Conservation (phyloP, 805 yeast genomes). For the Yarrowia sp. region DNA sequence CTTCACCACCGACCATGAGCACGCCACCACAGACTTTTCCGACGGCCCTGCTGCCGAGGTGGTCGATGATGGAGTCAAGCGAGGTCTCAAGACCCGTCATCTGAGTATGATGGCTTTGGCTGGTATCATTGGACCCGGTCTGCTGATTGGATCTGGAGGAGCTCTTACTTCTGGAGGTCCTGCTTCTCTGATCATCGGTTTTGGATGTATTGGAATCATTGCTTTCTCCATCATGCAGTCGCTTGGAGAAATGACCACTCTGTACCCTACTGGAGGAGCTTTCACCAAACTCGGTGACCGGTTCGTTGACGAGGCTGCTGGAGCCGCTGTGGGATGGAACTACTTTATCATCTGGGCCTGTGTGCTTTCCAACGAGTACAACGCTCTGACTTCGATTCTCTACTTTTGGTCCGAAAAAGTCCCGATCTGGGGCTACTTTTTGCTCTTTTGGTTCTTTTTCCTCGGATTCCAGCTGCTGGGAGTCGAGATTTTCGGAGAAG, state of each 20-base stretch:
- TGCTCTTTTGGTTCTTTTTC: slow-evolving; percentile 54
- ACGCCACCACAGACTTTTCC: slow-evolving; percentile 12
- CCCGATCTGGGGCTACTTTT: slow-evolving; percentile 50
- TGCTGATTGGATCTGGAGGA: slow-evolving; percentile 61
- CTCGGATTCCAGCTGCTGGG: slow-evolving; percentile 50
- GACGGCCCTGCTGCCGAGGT: slow-evolving; percentile 21
- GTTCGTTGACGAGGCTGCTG: slow-evolving; percentile 49
- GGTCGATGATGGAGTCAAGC: slow-evolving; percentile 39
- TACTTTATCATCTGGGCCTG: slow-evolving; percentile 52
- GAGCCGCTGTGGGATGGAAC: slow-evolving; percentile 49
- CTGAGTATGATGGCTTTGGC: slow-evolving; percentile 80
- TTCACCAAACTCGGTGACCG: slow-evolving; percentile 49
- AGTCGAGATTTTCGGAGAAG: slow-evolving; percentile 58
- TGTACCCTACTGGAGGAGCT: slow-evolving; percentile 54
- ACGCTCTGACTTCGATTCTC: slow-evolving; percentile 47
- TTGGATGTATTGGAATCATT: slow-evolving; percentile 49
- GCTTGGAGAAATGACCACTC: slow-evolving; percentile 56
- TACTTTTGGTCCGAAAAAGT: slow-evolving; percentile 47
- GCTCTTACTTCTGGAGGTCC: slow-evolving; percentile 52
- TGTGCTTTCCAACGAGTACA: slow-evolving; percentile 50
- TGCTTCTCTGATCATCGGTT: slow-evolving; percentile 51
- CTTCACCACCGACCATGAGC: neutral
- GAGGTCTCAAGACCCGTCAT: slow-evolving; percentile 59
- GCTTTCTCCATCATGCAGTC: slow-evolving; percentile 55
- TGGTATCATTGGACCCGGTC: slow-evolving; percentile 81